Conservation (phyloP, 441 rosid genomes). For the Erysimum cheiri region DNA sequence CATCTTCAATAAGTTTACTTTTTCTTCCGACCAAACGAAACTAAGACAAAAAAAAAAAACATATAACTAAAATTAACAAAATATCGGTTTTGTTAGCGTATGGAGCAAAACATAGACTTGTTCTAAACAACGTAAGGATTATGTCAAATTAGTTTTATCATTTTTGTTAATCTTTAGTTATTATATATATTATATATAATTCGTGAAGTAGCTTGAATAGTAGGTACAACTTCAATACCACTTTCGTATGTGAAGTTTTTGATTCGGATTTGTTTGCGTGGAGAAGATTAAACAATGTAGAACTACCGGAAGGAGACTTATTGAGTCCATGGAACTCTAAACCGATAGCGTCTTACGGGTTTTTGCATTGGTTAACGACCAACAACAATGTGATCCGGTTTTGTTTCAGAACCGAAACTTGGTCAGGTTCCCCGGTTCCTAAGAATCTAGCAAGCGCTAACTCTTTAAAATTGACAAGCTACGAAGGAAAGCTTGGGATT, state of each 20-base stretch:
- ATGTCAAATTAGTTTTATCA: no score
- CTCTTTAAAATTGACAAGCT: background rate
- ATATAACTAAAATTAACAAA: no score
- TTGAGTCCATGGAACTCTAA: background rate
- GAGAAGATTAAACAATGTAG: constrained; percentile 7
- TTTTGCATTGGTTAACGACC: constrained; percentile 22
- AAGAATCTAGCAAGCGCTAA: background rate
- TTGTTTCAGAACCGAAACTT: constrained; percentile 9
- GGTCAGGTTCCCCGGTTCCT: background rate
- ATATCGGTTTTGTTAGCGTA: no score
- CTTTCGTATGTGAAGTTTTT: constrained; percentile 19
- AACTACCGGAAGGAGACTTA: background rate
- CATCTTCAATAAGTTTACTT: no score
- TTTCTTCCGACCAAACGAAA: no score
- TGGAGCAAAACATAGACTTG: no score
- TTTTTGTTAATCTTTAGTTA: no score
- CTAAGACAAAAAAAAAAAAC: no score
- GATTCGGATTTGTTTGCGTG: background rate
- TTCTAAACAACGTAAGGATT: no score
- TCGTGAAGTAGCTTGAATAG: no score
- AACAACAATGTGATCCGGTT: constrained; percentile 14
- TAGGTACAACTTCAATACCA: background rate
- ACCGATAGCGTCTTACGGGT: constrained; percentile 4
- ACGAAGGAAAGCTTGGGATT: constrained; percentile 25
- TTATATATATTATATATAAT: no score